Evolutionary conservation across 208 protist species (phyloP), one percentile per base, ranked within the genome.

Genomic region (Leishmania amazonensis): DNA sequence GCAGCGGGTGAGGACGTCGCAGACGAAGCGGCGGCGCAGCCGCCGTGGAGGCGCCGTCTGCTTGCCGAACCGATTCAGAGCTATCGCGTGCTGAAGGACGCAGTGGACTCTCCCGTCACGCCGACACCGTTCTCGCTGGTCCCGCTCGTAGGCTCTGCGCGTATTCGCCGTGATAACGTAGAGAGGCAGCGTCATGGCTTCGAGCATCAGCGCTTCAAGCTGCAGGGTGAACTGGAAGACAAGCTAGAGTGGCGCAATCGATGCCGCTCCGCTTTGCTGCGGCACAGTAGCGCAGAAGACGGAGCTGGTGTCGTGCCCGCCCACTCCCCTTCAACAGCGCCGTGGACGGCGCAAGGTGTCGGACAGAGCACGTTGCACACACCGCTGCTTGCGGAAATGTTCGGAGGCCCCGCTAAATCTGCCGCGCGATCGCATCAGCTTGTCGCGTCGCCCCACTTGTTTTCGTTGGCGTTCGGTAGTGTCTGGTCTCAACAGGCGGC

Each of bases 151-250:
- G 62, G 38, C 47, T 76, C 80, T 13, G 73, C 67, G 9, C 76
- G 53, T 13, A 57, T 64, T 53, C 80, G 80, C 3, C 49, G 77
- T 13, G 70, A 67, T 8, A 88, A 88, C 75, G 11, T 90, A 17
- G 83, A 83, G 45, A 78, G 84, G 17, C 77, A 79, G 77, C 84
- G 81, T 3, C 86, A 93, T 75, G 62, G 51, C 38, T 97, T 97
- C 83, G 92, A 95, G 7, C 81, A 96, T 72, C 74, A 87, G 45
- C 87, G 89, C 49, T 89, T 89, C 77, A 40, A 45, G 17, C 80
- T 88, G 68, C 89, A 97, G 40, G 83, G 86, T 1, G 81, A 92
- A 6, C 74, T 97, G 82, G 87, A 91, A 80, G 79, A 89, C 9
- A 86, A 87, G 75, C 64, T 95, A 2, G 80, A 78, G n/a, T 91